Evolutionary conservation across 331 rosid genomes (phyloP).

Genomic region (Cydonia oblonga): DNA sequence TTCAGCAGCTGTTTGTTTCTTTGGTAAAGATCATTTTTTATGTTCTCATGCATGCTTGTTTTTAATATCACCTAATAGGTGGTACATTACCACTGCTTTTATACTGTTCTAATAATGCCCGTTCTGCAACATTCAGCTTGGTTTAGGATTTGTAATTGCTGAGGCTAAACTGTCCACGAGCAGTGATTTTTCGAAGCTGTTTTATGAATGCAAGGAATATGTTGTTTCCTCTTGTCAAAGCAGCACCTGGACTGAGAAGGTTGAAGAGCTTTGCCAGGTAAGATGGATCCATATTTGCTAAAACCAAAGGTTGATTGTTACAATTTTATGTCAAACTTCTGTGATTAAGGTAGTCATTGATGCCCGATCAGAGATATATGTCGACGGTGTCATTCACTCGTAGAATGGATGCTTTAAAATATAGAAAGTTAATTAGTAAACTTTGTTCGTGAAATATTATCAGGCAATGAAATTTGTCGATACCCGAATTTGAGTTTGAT

Average conservation of each 20-base stretch:
- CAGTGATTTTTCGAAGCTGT: slow-evolving; percentile 60
- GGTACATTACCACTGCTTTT: not conserved
- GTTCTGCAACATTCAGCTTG: slow-evolving; percentile 56
- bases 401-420: not conserved
- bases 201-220: slow-evolving; percentile 86
- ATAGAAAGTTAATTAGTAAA: not conserved
- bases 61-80: not conserved
- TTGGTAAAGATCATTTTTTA: slow-evolving; percentile 46
- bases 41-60: not conserved
- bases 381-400: not conserved
- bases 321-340: not conserved
- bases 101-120: slow-evolving; percentile 25
- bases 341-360: not conserved
- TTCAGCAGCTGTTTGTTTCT: slow-evolving; percentile 71
- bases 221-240: slow-evolving; percentile 48
- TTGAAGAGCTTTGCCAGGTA: slow-evolving; percentile 86
- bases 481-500: not conserved
- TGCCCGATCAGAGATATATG: not conserved
- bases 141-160: slow-evolving; percentile 70
- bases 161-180: slow-evolving; percentile 47
- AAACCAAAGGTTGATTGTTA: not conserved
- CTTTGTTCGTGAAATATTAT: not conserved
- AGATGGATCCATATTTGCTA: slow-evolving; percentile 10
- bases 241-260: slow-evolving; percentile 43
- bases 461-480: too few relatives aligned